These are phyloP conservation scores for Mycena galericulata DNA, from an alignment of 768 basidiomycete species.

Conservation along the genomic window DNA sequence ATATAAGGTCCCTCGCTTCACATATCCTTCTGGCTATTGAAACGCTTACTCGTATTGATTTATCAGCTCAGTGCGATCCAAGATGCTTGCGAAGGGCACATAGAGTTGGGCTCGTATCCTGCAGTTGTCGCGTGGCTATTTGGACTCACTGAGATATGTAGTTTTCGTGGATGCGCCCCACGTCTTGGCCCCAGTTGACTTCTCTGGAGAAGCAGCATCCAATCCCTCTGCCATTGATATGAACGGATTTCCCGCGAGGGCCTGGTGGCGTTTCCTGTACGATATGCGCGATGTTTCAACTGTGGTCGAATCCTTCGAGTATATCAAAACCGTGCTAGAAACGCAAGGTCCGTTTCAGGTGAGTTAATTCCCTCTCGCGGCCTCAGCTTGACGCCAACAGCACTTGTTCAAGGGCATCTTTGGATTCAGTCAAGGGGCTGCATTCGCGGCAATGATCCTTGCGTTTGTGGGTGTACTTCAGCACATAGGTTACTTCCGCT, in stretches of 20 bases:
- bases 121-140: not conserved
- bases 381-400: too few relatives aligned
- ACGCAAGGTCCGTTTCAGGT: not conserved
- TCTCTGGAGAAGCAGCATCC: not conserved
- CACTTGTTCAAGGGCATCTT: too few relatives aligned
- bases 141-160: not conserved
- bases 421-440: constrained; percentile 2
- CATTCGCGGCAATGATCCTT: not conserved
- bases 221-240: not conserved
- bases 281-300: not conserved
- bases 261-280: not conserved
- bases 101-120: not conserved
- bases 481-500: too few relatives aligned
- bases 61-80: not conserved
- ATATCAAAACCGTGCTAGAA: not conserved
- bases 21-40: not conserved
- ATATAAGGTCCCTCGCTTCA: not conserved
- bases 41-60: not conserved
- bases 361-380: too few relatives aligned
- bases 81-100: not conserved
- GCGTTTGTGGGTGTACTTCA: too few relatives aligned
- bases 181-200: not conserved
- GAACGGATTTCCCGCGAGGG: not conserved
- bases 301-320: not conserved
- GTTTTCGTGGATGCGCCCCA: constrained; percentile 3